Evolutionary conservation across 176 grass and related monocot genomes (phyloP).

Genomic region (Puya raimondii): DNA sequence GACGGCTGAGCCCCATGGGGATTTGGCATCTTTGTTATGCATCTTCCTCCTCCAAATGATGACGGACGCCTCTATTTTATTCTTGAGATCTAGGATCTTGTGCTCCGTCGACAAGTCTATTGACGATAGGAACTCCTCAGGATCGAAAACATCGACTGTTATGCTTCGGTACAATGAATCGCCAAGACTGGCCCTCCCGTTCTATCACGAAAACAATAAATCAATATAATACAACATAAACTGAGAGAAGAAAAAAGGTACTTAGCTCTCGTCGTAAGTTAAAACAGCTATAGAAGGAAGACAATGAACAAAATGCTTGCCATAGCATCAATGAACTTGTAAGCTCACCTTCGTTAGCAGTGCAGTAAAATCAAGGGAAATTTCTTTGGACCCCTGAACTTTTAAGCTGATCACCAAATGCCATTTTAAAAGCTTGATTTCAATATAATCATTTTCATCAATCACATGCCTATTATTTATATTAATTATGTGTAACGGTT

Average conservation of each 20-base stretch:
- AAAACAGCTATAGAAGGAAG: neutral
- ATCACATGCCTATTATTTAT: neutral
- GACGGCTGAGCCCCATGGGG: slow-evolving; percentile 63
- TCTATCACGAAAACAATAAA: slow-evolving; percentile 27
- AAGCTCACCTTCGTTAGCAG: too few relatives aligned
- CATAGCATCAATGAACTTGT: too few relatives aligned
- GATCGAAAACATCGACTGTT: slow-evolving; percentile 81
- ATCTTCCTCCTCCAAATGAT: slow-evolving; percentile 99
- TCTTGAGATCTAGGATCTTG: slow-evolving; percentile 94
- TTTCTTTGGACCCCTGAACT: too few relatives aligned
- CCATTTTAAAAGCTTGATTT: neutral
- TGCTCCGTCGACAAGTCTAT: slow-evolving; percentile 87
- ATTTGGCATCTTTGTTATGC: slow-evolving; percentile 88
- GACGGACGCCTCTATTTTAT: slow-evolving; percentile 92
- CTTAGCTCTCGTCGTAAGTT: neutral
- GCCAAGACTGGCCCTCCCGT: slow-evolving; percentile 77
- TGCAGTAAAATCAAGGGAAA: too few relatives aligned
- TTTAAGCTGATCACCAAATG: too few relatives aligned
- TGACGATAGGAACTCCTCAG: slow-evolving; percentile 68
- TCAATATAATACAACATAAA: neutral
- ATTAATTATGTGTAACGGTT: neutral
- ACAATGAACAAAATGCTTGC: too few relatives aligned
- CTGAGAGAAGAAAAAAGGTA: neutral
- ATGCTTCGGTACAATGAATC: slow-evolving; percentile 81
- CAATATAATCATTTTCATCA: neutral